Percentiles rank a stretch among this genome's conserved stretches.
Conservation (phyloP, 192 early-diverging fungal species). For the Coemansia sp. region DNA sequence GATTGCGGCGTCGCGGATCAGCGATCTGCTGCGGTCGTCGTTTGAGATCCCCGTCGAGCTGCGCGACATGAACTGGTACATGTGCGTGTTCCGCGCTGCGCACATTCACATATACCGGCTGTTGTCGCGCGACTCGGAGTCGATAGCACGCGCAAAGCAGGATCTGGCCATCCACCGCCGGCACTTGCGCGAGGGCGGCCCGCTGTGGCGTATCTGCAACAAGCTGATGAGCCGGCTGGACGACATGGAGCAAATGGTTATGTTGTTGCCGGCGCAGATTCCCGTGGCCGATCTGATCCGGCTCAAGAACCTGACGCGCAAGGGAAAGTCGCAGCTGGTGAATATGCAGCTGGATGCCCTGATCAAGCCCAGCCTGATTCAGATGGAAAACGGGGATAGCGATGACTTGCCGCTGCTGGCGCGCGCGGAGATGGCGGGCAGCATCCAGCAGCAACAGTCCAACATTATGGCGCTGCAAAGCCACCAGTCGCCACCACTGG, state of each 20-base stretch:
- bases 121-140: conserved; percentile 40
- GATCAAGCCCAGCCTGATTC: conserved; percentile 46
- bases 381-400: conserved; percentile 32
- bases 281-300: conserved; percentile 43
- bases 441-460: conserved; percentile 1
- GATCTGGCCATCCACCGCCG: conserved; percentile 50
- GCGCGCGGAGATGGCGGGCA: conserved; percentile 15
- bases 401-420: conserved; percentile 44
- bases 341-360: conserved; percentile 52
- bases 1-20: conserved; percentile 46
- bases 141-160: conserved; percentile 46
- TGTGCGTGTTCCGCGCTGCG: conserved; percentile 52
- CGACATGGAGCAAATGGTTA: conserved; percentile 56
- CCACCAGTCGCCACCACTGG: not conserved
- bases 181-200: conserved; percentile 46
- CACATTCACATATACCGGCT: conserved; percentile 49
- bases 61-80: conserved; percentile 55
- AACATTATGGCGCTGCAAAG: not conserved
- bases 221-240: conserved; percentile 50
- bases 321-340: conserved; percentile 50
- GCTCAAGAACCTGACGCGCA: conserved; percentile 40
- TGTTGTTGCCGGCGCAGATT: conserved; percentile 50
- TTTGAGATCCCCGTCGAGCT: conserved; percentile 43
- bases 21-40: conserved; percentile 45
- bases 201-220: conserved; percentile 51